Evolutionary conservation across 805 yeast genomes (phyloP).

Genomic region (Candida montana): DNA sequence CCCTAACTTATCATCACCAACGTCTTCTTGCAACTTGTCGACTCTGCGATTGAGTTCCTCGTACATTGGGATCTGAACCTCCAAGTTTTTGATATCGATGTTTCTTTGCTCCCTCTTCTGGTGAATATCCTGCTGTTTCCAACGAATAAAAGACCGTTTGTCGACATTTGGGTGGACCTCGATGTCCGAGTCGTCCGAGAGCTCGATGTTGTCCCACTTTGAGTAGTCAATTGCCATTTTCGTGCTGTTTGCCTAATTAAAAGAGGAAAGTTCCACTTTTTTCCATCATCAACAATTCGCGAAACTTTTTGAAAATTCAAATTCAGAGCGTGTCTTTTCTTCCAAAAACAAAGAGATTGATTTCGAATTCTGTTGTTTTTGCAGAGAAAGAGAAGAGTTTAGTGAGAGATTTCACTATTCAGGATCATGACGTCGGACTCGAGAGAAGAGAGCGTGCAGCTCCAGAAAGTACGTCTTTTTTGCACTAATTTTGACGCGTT

Average conservation of each 20-base stretch:
- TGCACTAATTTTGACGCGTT: not conserved
- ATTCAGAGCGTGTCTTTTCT: not conserved
- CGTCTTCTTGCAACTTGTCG: constrained; percentile 47
- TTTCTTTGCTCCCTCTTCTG: constrained; percentile 82
- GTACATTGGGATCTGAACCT: constrained; percentile 79
- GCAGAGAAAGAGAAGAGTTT: no score
- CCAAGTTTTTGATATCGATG: constrained; percentile 68
- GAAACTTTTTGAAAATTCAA: not conserved
- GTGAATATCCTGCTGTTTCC: constrained; percentile 98
- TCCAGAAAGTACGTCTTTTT: not conserved
- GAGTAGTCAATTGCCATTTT: constrained; percentile 87
- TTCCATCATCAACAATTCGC: not conserved
- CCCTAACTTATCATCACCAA: constrained; percentile 36
- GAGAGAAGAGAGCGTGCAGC: not conserved
- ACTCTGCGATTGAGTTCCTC: constrained; percentile 67
- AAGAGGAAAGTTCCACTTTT: not conserved
- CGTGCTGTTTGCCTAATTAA: not conserved
- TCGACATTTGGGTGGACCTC: constrained; percentile 99
- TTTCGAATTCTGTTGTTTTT: no score
- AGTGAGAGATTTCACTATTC: no score
- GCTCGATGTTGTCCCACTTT: constrained; percentile 95
- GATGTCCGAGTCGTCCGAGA: constrained; percentile 93
- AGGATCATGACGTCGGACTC: not conserved
- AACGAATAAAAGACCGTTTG: constrained; percentile 81
- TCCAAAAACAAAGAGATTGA: not conserved